Base-by-base conservation (phyloP, 768 basidiomycete genomes). In the Sporobolomyces pararoseus region DNA sequence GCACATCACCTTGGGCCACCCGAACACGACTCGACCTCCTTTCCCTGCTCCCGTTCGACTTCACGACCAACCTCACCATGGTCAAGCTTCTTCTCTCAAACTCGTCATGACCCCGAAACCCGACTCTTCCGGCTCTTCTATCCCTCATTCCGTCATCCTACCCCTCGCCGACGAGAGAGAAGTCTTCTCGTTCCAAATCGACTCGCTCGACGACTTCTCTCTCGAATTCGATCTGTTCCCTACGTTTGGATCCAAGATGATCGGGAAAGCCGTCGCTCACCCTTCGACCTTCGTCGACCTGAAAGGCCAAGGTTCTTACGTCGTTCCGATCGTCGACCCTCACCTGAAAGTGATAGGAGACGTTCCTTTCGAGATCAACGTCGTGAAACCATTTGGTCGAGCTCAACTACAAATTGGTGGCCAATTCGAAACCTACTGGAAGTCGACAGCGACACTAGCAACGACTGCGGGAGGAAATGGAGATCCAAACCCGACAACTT, bases 341-440 rank as follows among this genome's bases (percentile, higher is more conserved):
- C 88, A 93, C 63, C 82, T 99, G 57, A 91, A 94, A 79, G 85
- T 91, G 59, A 92, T 98, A 70, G 96, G 96, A 76, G 91, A 98
- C 84, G 88, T 97, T 29, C 86, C 88, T 58, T 94, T 97, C 79
- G 91, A 91, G 76, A 83, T 91, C 37, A 89, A 86, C 75, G 85
- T 93, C 66, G 86, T 95, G 70, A 88, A 87, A 13, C 89, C 92
- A 1, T 98, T 98, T 81, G 86, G 88, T 66, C 92, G 90, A 4
- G 91, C 92, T 57, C 91, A 91, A 66, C 84, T 98, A 17, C 91
- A 94, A 80, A 89, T 97, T 63, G 94, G 93, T 29, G 95, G 96
- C 31, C 87, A 90, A 60, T 85, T 98, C 34, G 94, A 98, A 81
- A 99, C 95, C 0, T 99, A 99, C 79, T 99, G 96, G 96, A 98